These are phyloP conservation scores for Poa annua DNA, from an alignment of 176 grass and related monocot species.

Conservation along the genomic window DNA sequence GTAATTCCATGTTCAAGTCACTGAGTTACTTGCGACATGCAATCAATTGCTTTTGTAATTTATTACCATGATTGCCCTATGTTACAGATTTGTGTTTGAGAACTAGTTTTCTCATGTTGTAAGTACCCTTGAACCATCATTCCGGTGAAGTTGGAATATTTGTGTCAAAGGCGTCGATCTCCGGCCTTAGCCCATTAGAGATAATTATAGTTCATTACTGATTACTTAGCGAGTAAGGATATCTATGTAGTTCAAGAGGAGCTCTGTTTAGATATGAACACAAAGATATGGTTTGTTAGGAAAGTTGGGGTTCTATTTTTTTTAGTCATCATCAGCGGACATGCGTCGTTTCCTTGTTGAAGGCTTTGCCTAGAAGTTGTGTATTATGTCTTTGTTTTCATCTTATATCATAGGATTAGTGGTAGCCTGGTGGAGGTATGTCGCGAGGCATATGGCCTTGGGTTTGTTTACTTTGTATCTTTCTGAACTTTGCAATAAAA, in stretches of 20 bases:
- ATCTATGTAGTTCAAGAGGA: not conserved
- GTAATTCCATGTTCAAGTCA: slow-evolving; percentile 11
- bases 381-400: no score
- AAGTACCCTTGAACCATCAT: not conserved
- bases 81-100: not conserved
- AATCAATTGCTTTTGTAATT: not conserved
- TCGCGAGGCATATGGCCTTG: no score
- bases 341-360: no score
- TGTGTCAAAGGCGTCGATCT: not conserved
- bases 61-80: not conserved
- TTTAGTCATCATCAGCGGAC: no score
- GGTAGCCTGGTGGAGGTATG: no score
- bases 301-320: not conserved
- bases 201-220: not conserved
- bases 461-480: no score
- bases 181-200: not conserved
- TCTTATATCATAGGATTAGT: no score
- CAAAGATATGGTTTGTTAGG: not conserved
- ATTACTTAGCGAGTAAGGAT: not conserved
- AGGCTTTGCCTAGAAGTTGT: no score
- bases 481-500: no score
- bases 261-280: not conserved
- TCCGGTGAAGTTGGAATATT: slow-evolving; percentile 8
- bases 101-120: not conserved
- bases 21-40: not conserved